phyloP scores from a whole-genome alignment of 352 stramenopile genomes.

The Saprolegnia diclina region DNA sequence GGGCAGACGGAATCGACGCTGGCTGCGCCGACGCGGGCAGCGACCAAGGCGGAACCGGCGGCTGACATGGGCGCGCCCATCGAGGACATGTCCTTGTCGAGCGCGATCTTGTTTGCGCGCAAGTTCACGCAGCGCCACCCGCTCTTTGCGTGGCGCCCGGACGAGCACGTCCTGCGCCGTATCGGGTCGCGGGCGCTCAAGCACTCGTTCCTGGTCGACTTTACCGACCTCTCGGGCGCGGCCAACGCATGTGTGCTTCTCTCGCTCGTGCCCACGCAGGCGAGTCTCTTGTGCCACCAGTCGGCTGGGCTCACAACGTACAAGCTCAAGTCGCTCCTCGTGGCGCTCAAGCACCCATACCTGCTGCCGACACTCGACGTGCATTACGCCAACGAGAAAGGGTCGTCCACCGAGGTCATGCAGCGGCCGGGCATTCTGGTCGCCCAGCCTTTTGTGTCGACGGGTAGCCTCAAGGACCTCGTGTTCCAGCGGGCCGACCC shows the following conservation, averaged over 20 bases:
- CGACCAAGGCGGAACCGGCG: neutral
- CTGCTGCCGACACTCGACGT: conserved; percentile 63
- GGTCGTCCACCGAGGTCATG: conserved; percentile 26
- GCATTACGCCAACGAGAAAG: conserved; percentile 59
- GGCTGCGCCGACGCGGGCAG: neutral
- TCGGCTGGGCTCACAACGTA: conserved; percentile 35
- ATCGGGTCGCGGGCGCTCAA: conserved; percentile 56
- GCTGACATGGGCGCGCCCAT: neutral
- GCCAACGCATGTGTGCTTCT: conserved; percentile 52
- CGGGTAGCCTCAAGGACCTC: conserved; percentile 59
- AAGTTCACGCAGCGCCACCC: conserved; percentile 68
- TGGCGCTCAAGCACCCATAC: conserved; percentile 74
- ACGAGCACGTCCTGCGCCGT: conserved; percentile 50
- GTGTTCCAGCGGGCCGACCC: conserved; percentile 43
- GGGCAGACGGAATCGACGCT: neutral
- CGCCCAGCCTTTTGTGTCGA: conserved; percentile 50
- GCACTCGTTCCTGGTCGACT: conserved; percentile 62
- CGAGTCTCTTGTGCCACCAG: conserved; percentile 55
- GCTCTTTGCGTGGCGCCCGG: conserved; percentile 50
- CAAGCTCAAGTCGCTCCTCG: conserved; percentile 67
- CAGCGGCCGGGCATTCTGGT: conserved; percentile 36
- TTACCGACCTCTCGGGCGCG: conserved; percentile 59
- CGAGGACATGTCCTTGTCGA: conserved; percentile 16
- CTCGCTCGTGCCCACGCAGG: conserved; percentile 45
- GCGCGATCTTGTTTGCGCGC: conserved; percentile 62